Evolutionary conservation across 1,139 yeast species (phyloP), one percentile per base, ranked within the genome.

Genomic region (Torulaspora globosa): DNA sequence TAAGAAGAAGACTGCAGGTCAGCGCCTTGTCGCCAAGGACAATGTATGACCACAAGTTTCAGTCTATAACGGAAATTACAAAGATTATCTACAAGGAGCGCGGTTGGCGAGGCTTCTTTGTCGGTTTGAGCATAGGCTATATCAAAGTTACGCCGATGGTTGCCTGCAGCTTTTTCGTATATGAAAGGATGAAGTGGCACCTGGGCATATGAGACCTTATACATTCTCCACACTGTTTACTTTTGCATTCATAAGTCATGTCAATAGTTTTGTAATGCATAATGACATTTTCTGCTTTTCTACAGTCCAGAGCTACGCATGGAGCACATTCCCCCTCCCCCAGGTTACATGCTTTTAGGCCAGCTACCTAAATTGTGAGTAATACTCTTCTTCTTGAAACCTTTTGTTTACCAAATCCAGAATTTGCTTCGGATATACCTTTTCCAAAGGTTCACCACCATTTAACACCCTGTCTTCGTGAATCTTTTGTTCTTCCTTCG

Each of bases 91-190:
- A 75, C 59, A 69, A 69, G 42, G 92, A 86, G 60, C 74, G 79
- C 40, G 98, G 99, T 0, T 55, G 86, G 54, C 72, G 79, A 56
- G 98, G 98, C 3, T 88, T 84, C 62, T 92, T 86, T 63, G 94
- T 92, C 11, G 99, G 99, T 3, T 74, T 92, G 59, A 83, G 94
- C 55, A 92, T 94, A 56, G 98, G 99, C 1, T 92, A 89, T 65
- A 78, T 92, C 60, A 92, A 92, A 68, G 96, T 92, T 36, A 81
- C 86, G 16, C 99, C 99, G 14, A 92, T 92, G 98, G 92, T 83
- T 60, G 96, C 97, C 41, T 90, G 97, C 66, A 84, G 96, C 12
- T 92, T 90, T 67, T 90, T 80, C 65, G 96, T 90, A 28, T 92
- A 92, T 67, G 98, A 92, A 68, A 75, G 97, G 52, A 75, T 83